Evolutionary conservation across 1,284 basidiomycete species (phyloP), one percentile per base, ranked within the genome.

Genomic region (Vanrija humicola): DNA sequence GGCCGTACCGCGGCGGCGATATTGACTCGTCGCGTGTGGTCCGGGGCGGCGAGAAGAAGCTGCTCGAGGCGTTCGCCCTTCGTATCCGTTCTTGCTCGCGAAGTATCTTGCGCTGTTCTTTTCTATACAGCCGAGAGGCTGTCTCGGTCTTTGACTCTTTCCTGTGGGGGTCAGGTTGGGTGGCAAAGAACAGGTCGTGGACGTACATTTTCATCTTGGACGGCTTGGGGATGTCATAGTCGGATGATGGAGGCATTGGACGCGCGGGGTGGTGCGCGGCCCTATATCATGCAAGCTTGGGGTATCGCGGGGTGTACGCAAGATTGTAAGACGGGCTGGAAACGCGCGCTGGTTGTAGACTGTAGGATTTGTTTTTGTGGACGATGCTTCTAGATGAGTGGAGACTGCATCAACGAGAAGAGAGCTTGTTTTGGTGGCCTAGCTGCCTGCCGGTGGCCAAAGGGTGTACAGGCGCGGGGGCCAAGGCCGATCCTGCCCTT

Each of bases 121-220:
- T 56, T 0, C 59, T 53, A 38, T 68, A 74, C 0, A 74, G 40
- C 14, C 58, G 50, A 9, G 55, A 43, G 1, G 69, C 71, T 21
- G 53, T 64, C 10, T 72, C 70, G 6, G 56, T 25, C 16, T 59
- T 58, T 10, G 70, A 70, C 43, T 65, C 63, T 52, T 73, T 73
- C 28, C 71, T 73, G 48, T 10, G 29, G 9, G 5, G 26, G 51
- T 39, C 12, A 21, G 43, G 10, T 21, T n/a, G 18, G 18, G 34
- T 12, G 15, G 44, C 50, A 18, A 43, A 21, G 6, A 45, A 19
- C 16, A 23, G 18, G 42, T 16, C 25, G 18, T 29, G 6, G 21
- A 55, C 59, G 44, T 42, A 62, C 60, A 62, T 39, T 43, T 56
- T 62, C 3, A 62, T 59, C 18, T 47, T 58, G 6, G 56, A 54